Conservation (phyloP, 441 rosid species). For the Populus hybrid region DNA sequence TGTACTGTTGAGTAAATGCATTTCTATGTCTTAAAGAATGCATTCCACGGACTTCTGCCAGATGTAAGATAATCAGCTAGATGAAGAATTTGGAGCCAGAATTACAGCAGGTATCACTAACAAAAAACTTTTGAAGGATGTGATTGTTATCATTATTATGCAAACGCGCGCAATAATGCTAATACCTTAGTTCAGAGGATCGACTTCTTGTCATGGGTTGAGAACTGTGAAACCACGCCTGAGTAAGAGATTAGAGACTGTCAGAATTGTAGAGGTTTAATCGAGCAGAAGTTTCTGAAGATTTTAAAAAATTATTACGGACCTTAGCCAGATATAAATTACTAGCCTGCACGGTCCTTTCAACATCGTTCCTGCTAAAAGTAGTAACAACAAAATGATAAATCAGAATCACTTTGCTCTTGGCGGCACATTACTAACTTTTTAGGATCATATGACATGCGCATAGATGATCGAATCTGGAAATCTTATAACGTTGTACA, state of each 20-base stretch:
- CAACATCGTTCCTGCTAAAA: slow-evolving; percentile 39
- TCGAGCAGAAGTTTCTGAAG: slow-evolving; percentile 6
- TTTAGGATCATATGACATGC: too few species aligned
- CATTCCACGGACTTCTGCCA: background rate
- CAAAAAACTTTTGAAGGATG: background rate
- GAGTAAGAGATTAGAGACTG: slow-evolving; percentile 19
- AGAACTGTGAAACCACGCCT: slow-evolving; percentile 78
- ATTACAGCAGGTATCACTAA: background rate
- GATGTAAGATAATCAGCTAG: background rate
- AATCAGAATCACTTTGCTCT: background rate
- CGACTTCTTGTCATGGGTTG: slow-evolving; percentile 79
- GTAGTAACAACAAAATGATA: background rate
- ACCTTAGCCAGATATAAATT: slow-evolving; percentile 63
- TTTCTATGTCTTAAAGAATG: too few species aligned
- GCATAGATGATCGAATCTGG: background rate
- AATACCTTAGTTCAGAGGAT: slow-evolving; percentile 65
- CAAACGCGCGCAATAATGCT: background rate
- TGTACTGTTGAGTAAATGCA: background rate
- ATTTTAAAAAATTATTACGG: slow-evolving; percentile 9
- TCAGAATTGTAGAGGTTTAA: slow-evolving; percentile 14
- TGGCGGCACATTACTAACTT: background rate
- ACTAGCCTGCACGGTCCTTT: slow-evolving; percentile 45
- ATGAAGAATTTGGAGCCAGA: background rate
- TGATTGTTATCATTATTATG: background rate
- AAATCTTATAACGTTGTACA: background rate